Percentiles rank a stretch among this genome's conserved stretches.
Conservation (phyloP, 2,329 filamentous ascomycete species). For the Microthyrium microscopicum region DNA sequence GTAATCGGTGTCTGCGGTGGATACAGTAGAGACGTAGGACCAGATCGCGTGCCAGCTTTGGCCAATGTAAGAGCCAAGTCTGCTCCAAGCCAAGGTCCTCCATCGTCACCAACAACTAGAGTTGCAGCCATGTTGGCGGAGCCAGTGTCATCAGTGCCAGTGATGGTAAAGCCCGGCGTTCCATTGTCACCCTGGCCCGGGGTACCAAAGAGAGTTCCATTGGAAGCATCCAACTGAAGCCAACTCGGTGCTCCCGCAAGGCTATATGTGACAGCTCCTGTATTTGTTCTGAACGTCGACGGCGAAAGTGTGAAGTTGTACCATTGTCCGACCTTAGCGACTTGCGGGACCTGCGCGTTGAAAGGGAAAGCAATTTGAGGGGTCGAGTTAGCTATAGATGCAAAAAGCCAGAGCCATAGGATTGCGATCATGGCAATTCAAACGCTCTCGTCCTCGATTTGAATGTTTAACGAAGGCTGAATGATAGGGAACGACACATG, state of each 20-base stretch:
- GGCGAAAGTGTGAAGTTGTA: constrained; percentile 58
- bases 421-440: too few relatives aligned
- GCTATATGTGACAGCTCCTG: constrained; percentile 44
- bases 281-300: constrained; percentile 53
- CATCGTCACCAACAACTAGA: constrained; percentile 48
- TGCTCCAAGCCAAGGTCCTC: constrained; percentile 36
- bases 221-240: constrained; percentile 52
- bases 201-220: constrained; percentile 53
- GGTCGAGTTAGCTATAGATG: too few relatives aligned
- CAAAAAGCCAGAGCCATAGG: too few relatives aligned
- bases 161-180: constrained; percentile 45
- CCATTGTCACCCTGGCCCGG: constrained; percentile 43
- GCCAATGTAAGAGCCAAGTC: constrained; percentile 43
- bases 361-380: constrained; percentile 47
- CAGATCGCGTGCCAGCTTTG: constrained; percentile 39
- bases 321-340: constrained; percentile 49
- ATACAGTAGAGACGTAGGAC: constrained; percentile 38
- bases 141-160: constrained; percentile 51
- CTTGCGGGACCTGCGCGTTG: constrained; percentile 69
- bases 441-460: too few relatives aligned
- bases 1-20: constrained; percentile 19
- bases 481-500: too few relatives aligned
- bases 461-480: too few relatives aligned
- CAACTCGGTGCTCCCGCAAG: constrained; percentile 51
- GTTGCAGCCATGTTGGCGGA: constrained; percentile 48